Percentiles rank a stretch among this genome's conserved stretches.
Conservation (phyloP, 2,329 filamentous ascomycete genomes). For the Thyridium curvatum region DNA sequence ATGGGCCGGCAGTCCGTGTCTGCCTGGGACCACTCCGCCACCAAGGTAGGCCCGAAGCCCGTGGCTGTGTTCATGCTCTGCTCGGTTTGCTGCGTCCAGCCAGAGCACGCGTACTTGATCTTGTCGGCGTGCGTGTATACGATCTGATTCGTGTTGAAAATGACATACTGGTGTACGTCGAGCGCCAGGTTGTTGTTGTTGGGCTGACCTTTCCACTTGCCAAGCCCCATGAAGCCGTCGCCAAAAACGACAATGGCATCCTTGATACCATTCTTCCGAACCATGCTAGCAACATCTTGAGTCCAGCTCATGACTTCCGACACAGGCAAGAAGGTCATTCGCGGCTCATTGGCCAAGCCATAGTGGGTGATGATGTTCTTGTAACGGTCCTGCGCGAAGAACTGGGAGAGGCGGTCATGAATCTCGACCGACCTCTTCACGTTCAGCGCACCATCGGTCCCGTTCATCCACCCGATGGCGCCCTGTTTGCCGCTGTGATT, state of each 20-base stretch:
- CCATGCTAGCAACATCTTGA: conserved; percentile 59
- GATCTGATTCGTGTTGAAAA: conserved; percentile 90
- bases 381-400: conserved; percentile 92
- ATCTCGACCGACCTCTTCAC: conserved; percentile 77
- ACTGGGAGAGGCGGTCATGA: conserved; percentile 78
- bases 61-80: conserved; percentile 65
- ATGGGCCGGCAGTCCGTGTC: conserved; percentile 88
- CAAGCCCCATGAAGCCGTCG: conserved; percentile 88
- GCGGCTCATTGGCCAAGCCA: conserved; percentile 89
- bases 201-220: conserved; percentile 84
- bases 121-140: conserved; percentile 75
- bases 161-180: conserved; percentile 98
- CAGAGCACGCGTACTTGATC: conserved; percentile 78
- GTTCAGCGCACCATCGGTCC: conserved; percentile 75
- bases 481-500: conserved; percentile 89
- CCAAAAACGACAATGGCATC: conserved; percentile 72
- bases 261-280: conserved; percentile 70
- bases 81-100: conserved; percentile 76
- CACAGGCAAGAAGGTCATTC: conserved; percentile 68
- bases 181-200: conserved; percentile 70
- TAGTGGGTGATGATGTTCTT: conserved; percentile 89
- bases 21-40: conserved; percentile 95
- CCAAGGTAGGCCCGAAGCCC: conserved; percentile 88
- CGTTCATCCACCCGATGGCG: conserved; percentile 79
- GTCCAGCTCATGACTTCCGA: conserved; percentile 75